These are phyloP conservation scores for Torulaspora indica DNA, from an alignment of 805 yeast species.

Conservation along the genomic window DNA sequence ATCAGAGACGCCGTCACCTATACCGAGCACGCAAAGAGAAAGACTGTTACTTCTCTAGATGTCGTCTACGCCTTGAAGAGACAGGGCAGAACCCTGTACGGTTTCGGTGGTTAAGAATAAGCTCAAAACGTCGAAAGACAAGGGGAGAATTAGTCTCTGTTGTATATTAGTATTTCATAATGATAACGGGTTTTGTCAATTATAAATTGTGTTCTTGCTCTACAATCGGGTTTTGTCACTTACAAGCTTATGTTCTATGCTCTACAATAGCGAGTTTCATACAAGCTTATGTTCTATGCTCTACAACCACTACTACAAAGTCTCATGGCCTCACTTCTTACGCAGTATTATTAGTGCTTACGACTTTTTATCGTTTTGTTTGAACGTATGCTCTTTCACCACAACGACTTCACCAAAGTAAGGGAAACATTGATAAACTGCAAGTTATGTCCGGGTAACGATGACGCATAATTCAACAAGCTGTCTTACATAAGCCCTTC, in stretches of 20 bases:
- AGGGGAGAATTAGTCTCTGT: constrained; percentile 1
- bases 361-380: neutral
- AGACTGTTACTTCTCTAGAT: constrained; percentile 97
- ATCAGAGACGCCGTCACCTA: constrained; percentile 99
- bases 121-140: neutral
- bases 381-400: neutral
- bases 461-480: too few relatives aligned
- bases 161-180: constrained; percentile 8
- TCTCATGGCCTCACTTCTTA: neutral
- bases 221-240: too few relatives aligned
- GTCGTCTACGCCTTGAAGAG: constrained; percentile 99
- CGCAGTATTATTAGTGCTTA: neutral
- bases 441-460: neutral
- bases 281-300: too few relatives aligned
- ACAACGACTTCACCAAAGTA: neutral
- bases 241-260: too few relatives aligned
- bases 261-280: too few relatives aligned
- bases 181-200: constrained; percentile 6
- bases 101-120: constrained; percentile 93
- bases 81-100: constrained; percentile 99
- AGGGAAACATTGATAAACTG: neutral
- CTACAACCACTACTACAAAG: too few relatives aligned
- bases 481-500: too few relatives aligned
- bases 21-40: constrained; percentile 99
- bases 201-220: too few relatives aligned